Evolutionary conservation across 2,329 filamentous ascomycete genomes (phyloP).

Genomic region (Diaporthe eres): DNA sequence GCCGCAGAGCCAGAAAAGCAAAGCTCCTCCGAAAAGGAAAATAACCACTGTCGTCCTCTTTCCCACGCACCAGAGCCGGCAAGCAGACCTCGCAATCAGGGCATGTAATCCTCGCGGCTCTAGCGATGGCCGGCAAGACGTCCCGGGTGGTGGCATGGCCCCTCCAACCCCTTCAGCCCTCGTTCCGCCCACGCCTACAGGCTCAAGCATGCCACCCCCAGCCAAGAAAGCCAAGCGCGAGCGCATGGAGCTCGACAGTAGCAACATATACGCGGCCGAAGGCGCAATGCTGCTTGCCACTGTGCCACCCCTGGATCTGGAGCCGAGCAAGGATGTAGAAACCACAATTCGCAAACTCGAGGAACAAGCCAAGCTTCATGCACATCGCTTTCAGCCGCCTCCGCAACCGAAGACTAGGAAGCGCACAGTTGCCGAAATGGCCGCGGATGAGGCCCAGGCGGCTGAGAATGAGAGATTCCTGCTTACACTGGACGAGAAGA

Average conservation of each 20-base stretch:
- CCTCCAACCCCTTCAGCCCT: slow-evolving; percentile 77
- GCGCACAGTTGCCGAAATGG: slow-evolving; percentile 93
- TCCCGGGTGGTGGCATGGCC: slow-evolving; percentile 61
- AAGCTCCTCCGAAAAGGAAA: slow-evolving; percentile 69
- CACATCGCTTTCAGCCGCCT: slow-evolving; percentile 81
- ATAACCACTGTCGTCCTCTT: slow-evolving; percentile 86
- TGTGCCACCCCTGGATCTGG: slow-evolving; percentile 81
- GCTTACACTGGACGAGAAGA: slow-evolving; percentile 90
- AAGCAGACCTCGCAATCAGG: slow-evolving; percentile 83
- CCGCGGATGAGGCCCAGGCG: slow-evolving; percentile 91
- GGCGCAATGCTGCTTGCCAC: slow-evolving; percentile 81
- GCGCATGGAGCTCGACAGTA: slow-evolving; percentile 82
- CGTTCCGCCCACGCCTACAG: slow-evolving; percentile 73
- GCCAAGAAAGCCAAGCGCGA: slow-evolving; percentile 78
- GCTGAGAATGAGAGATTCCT: slow-evolving; percentile 93
- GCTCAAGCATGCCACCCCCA: slow-evolving; percentile 70
- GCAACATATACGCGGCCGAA: slow-evolving; percentile 81
- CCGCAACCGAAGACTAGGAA: slow-evolving; percentile 92
- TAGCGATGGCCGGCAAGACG: slow-evolving; percentile 51
- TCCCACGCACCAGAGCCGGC: slow-evolving; percentile 82
- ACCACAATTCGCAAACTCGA: slow-evolving; percentile 82
- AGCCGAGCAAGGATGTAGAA: slow-evolving; percentile 78
- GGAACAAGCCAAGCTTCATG: slow-evolving; percentile 59
- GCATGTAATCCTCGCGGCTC: slow-evolving; percentile 75
- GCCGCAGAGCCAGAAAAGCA: slow-evolving; percentile 62